These are phyloP conservation scores for Coix lacrymajobi DNA, from an alignment of 176 grass and related monocot species.

Conservation along the genomic window DNA sequence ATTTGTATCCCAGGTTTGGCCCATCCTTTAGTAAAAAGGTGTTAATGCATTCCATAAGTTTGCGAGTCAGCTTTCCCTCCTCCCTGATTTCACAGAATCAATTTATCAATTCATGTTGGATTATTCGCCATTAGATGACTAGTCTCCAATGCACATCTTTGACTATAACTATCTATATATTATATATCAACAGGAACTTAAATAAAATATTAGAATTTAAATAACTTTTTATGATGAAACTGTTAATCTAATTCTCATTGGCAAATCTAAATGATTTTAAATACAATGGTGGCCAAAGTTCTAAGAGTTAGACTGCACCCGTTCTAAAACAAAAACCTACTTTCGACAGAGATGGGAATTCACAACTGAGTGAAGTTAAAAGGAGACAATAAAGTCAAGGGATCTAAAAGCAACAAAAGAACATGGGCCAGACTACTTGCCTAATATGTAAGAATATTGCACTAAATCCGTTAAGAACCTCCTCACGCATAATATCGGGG, in stretches of 20 bases:
- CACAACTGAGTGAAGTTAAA: constrained; percentile 11
- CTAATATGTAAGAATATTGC: constrained; percentile 52
- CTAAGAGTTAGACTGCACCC: background rate
- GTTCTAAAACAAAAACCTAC: background rate
- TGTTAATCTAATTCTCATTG: background rate
- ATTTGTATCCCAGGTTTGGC: constrained; percentile 78
- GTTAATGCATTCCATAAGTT: constrained; percentile 91
- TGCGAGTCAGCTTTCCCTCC: constrained; percentile 72
- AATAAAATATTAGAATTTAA: background rate
- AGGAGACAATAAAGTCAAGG: background rate
- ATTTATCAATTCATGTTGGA: background rate
- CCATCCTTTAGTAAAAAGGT: constrained; percentile 79
- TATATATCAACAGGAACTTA: background rate
- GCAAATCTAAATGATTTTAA: background rate
- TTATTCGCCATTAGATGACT: background rate
- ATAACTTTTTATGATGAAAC: background rate
- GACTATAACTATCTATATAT: background rate
- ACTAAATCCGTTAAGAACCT: constrained; percentile 62
- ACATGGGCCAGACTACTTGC: constrained; percentile 17
- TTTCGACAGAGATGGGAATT: background rate
- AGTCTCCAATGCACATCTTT: background rate
- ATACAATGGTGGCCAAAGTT: background rate
- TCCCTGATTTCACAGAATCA: constrained; percentile 54
- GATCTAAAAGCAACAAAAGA: constrained; percentile 1
- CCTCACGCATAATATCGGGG: constrained; percentile 58